Conservation (phyloP, 345 rosid genomes). For the Hypericum androsaemum region DNA sequence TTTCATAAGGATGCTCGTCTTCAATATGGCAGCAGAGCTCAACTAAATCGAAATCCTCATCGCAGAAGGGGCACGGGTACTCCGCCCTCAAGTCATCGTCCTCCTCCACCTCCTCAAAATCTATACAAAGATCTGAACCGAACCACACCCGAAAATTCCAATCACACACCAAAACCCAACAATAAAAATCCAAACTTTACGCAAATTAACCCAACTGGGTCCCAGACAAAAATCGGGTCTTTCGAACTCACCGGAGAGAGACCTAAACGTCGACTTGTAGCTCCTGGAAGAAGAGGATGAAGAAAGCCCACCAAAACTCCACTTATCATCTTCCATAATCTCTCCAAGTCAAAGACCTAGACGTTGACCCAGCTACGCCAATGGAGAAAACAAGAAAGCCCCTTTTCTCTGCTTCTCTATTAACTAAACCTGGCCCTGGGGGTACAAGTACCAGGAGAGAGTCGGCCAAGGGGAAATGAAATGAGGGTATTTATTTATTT, state of each 20-base stretch:
- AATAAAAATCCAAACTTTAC: background rate
- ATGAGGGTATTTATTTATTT: too few species aligned
- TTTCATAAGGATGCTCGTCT: conserved; percentile 17
- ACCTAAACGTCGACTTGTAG: conserved; percentile 23
- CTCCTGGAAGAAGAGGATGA: conserved; percentile 14
- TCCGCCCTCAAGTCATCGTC: conserved; percentile 20
- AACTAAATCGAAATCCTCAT: conserved; percentile 20
- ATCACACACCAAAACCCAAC: conserved; percentile 7
- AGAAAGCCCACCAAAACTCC: conserved; percentile 8
- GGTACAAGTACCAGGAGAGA: too few species aligned
- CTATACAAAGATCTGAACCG: conserved; percentile 4
- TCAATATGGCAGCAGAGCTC: conserved; percentile 23
- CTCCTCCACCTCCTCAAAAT: conserved; percentile 14
- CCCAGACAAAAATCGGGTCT: background rate
- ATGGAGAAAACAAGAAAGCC: background rate
- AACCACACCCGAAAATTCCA: conserved; percentile 30
- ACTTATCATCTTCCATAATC: conserved; percentile 18
- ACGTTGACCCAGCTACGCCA: background rate
- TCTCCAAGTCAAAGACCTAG: background rate
- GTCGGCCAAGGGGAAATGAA: too few species aligned
- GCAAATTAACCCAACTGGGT: background rate
- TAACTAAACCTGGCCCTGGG: too few species aligned
- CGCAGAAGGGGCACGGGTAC: conserved; percentile 22
- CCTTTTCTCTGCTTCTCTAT: background rate
- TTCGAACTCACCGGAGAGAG: conserved; percentile 4